Evolutionary conservation across 192 early-diverging fungal genomes (phyloP).

Genomic region (Blastocladiella britannica): DNA sequence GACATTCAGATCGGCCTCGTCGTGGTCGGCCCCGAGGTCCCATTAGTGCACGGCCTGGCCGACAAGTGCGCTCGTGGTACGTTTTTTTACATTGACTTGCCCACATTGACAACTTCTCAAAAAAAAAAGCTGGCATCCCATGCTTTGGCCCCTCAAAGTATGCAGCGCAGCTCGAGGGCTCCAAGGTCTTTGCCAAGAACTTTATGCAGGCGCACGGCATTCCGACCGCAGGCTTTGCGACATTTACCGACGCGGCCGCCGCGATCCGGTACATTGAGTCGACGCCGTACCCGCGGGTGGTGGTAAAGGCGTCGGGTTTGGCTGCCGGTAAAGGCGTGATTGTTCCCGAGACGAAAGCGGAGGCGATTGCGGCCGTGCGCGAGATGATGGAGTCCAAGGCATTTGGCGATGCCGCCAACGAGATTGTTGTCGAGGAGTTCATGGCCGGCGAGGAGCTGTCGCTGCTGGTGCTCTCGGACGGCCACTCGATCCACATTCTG

Average conservation of each 20-base stretch:
- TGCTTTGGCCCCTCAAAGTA: slow-evolving; percentile 77
- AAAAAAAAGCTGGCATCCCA: slow-evolving; percentile 66
- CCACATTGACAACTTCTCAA: too few species aligned
- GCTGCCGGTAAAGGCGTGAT: slow-evolving; percentile 97
- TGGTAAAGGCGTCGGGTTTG: slow-evolving; percentile 67
- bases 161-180: slow-evolving; percentile 86
- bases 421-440: slow-evolving; percentile 90
- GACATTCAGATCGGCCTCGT: slow-evolving; percentile 48
- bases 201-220: slow-evolving; percentile 94
- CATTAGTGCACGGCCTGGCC: slow-evolving; percentile 79
- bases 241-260: slow-evolving; percentile 56
- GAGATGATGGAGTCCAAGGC: slow-evolving; percentile 73
- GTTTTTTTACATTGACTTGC: too few species aligned
- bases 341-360: slow-evolving; percentile 62
- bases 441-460: slow-evolving; percentile 85
- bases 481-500: slow-evolving; percentile 71
- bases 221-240: slow-evolving; percentile 80
- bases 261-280: slow-evolving; percentile 44
- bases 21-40: slow-evolving; percentile 89
- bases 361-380: slow-evolving; percentile 65
- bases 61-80: too few species aligned
- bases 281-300: slow-evolving; percentile 42
- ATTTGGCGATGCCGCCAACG: slow-evolving; percentile 74
- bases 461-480: slow-evolving; percentile 78
- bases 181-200: slow-evolving; percentile 96